phyloP scores from a whole-genome alignment of 1,284 basidiomycete genomes.

The Ustilago shanxiensis region DNA sequence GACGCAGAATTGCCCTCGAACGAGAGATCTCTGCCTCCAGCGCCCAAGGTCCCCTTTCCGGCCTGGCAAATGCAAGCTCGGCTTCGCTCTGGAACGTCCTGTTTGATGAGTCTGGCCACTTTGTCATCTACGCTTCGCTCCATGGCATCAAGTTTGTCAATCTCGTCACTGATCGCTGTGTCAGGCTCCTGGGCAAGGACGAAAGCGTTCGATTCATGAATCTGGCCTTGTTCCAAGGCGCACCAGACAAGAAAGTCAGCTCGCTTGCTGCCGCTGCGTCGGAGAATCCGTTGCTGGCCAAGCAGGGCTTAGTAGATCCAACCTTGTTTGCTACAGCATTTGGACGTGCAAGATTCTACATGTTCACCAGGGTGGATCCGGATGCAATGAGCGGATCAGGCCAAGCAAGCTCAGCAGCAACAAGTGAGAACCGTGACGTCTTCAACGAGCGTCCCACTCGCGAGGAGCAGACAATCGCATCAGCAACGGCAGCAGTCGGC shows the following conservation, averaged over 20 bases:
- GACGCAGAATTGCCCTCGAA: slow-evolving; percentile 90
- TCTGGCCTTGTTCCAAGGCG: slow-evolving; percentile 89
- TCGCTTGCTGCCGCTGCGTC: slow-evolving; percentile 90
- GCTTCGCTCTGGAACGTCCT: slow-evolving; percentile 75
- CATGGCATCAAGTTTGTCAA: slow-evolving; percentile 98
- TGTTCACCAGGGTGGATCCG: slow-evolving; percentile 90
- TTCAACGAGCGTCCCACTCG: slow-evolving; percentile 98
- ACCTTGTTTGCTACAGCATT: slow-evolving; percentile 93
- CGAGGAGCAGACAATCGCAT: slow-evolving; percentile 92
- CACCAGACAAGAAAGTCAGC: slow-evolving; percentile 85
- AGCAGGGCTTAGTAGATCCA: slow-evolving; percentile 80
- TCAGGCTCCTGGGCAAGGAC: slow-evolving; percentile 89
- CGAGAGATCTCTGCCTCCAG: slow-evolving; percentile 84
- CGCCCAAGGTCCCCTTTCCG: slow-evolving; percentile 73
- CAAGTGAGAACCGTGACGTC: slow-evolving; percentile 80
- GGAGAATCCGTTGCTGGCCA: slow-evolving; percentile 88
- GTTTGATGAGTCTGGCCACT: slow-evolving; percentile 97
- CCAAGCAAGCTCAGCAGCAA: slow-evolving; percentile 76
- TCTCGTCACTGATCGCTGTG: slow-evolving; percentile 92
- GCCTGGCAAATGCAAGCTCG: slow-evolving; percentile 51
- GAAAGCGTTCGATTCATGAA: slow-evolving; percentile 93
- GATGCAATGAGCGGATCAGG: slow-evolving; percentile 68
- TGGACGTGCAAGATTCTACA: slow-evolving; percentile 93
- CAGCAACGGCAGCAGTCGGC: slow-evolving; percentile 74
- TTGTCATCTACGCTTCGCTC: slow-evolving; percentile 91